A percentile compares a stretch with the other conserved stretches of the same genome.
phyloP scores from a whole-genome alignment of 495 filamentous ascomycete genomes.

The Talaromyces borbonicus region DNA sequence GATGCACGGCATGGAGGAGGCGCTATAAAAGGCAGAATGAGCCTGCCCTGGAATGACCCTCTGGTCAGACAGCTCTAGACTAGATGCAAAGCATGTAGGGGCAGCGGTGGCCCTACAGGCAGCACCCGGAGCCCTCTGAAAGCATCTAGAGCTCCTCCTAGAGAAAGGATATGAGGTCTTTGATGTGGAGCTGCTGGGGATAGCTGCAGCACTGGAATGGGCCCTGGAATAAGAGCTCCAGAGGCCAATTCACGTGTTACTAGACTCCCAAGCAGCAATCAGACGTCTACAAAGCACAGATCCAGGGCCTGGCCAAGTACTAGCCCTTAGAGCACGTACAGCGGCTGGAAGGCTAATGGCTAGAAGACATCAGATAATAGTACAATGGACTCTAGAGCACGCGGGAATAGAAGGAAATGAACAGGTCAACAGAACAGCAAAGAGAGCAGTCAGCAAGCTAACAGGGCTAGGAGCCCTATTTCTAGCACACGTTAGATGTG shows the following conservation, averaged over 20 bases:
- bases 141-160: neutral
- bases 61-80: neutral
- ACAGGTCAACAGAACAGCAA: neutral
- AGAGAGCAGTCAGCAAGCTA: neutral
- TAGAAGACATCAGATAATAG: neutral
- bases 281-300: neutral
- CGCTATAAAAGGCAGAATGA: neutral
- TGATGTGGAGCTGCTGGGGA: slow-evolving; percentile 1
- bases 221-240: neutral
- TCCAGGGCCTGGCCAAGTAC: neutral
- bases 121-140: neutral
- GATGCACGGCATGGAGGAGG: neutral
- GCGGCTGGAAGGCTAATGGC: neutral
- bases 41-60: neutral
- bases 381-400: neutral
- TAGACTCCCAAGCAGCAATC: slow-evolving; percentile 5
- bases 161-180: neutral
- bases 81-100: neutral
- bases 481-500: neutral
- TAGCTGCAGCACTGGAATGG: neutral
- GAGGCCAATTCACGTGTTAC: neutral
- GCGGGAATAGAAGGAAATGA: neutral
- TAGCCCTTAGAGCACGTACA: neutral
- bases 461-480: neutral
- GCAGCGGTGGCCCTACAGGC: neutral